Conservation (phyloP, 352 stramenopile genomes). For the Pythium pyrilobum region DNA sequence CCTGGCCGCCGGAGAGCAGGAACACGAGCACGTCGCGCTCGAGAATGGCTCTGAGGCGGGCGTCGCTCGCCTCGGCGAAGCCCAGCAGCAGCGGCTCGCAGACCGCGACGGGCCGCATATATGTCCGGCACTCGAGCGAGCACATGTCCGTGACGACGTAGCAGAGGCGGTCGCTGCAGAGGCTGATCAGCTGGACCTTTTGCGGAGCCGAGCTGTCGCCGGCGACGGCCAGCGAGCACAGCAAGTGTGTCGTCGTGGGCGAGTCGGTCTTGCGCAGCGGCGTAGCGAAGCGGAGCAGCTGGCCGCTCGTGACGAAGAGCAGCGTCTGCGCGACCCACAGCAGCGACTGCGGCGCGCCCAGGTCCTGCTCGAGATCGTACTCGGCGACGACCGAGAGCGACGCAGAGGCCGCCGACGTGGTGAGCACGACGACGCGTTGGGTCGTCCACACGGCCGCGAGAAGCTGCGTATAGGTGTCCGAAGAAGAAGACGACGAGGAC, state of each 20-base stretch:
- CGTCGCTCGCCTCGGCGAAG: slow-evolving; percentile 22
- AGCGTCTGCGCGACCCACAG: slow-evolving; percentile 71
- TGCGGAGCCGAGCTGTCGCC: slow-evolving; percentile 13
- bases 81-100: slow-evolving; percentile 51
- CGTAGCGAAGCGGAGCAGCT: slow-evolving; percentile 58
- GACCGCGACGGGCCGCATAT: slow-evolving; percentile 38
- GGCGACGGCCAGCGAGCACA: slow-evolving; percentile 33
- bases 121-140: slow-evolving; percentile 32
- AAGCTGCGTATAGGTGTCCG: background rate
- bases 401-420: slow-evolving; percentile 18
- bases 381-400: slow-evolving; percentile 28
- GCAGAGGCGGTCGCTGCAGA: slow-evolving; percentile 50
- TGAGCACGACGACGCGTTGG: slow-evolving; percentile 51
- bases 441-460: slow-evolving; percentile 52
- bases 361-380: slow-evolving; percentile 32
- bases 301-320: slow-evolving; percentile 39
- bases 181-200: slow-evolving; percentile 33
- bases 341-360: slow-evolving; percentile 39
- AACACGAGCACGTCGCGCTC: slow-evolving; percentile 62
- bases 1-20: slow-evolving; percentile 29
- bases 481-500: background rate
- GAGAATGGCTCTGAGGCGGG: slow-evolving; percentile 44
- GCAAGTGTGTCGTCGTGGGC: slow-evolving; percentile 6
- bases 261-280: slow-evolving; percentile 18
- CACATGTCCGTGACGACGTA: slow-evolving; percentile 36